Percentiles rank a stretch among this genome's conserved stretches.
Conservation (phyloP, 495 filamentous ascomycete species). For the Hamigera avellanea region DNA sequence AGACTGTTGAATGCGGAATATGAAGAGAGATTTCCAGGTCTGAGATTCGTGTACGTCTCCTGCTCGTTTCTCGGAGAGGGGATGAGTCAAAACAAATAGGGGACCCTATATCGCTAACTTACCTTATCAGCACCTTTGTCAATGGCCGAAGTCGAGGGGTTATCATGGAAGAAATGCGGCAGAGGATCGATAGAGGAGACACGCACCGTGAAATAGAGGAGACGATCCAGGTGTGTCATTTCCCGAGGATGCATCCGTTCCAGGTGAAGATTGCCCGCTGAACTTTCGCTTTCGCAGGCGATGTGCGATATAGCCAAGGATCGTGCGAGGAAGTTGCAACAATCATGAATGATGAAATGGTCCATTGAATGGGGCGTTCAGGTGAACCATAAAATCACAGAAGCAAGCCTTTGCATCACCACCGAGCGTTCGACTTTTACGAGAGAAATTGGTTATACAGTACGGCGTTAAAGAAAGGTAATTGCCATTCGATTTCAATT, state of each 20-base stretch:
- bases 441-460: too few species aligned
- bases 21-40: constrained; percentile 67
- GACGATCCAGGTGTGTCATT: constrained; percentile 56
- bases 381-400: too few species aligned
- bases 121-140: constrained; percentile 58
- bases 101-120: not conserved
- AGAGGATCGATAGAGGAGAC: constrained; percentile 60
- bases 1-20: constrained; percentile 63
- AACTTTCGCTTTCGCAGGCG: constrained; percentile 29
- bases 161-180: constrained; percentile 79
- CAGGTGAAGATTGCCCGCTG: not conserved
- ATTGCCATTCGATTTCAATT: too few species aligned
- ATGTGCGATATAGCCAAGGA: constrained; percentile 66
- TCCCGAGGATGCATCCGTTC: not conserved
- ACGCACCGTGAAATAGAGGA: constrained; percentile 55
- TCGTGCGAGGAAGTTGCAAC: constrained; percentile 40
- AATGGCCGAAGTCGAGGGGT: constrained; percentile 62
- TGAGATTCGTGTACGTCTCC: constrained; percentile 67
- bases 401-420: too few species aligned
- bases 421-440: too few species aligned
- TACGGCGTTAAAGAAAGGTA: too few species aligned
- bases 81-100: not conserved
- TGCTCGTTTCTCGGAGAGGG: constrained; percentile 1
- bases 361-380: too few species aligned
- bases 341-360: not conserved